Evolutionary conservation across 225 moss, liverwort and hornwort genomes (phyloP), one percentile per base, ranked within the genome.

Genomic region (Marchantia paleacea): DNA sequence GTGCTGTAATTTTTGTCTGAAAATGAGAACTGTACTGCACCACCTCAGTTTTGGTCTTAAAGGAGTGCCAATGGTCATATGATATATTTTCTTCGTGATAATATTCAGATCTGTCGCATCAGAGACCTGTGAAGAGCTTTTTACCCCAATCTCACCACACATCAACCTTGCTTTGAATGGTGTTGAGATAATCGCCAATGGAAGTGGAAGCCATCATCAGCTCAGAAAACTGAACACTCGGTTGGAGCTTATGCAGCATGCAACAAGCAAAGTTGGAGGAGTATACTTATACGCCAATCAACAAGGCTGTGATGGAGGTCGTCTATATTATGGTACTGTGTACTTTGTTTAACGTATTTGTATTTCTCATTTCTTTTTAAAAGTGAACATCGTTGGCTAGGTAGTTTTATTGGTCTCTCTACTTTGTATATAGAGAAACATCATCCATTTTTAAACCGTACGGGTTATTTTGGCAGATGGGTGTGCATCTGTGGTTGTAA

Each of bases 121-220:
- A 50, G 97, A 97, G 88, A 93, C 95, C 25, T 97, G 97, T 82
- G 97, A 97, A 85, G 97, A 97, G 70, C 80, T 99, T 3, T 99
- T 94, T 64, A 95, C 95, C 1, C 95, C 97, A 20, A 84, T 90
- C 28, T 86, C 97, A 11, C 93, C 95, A 53, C 95, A 93, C 72
- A 90, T 90, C 76, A 89, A 84, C 65, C 87, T 93, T 76, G 90
- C 91, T 10, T 77, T 99, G 48, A 81, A 81, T 72, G 97, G 97
- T 69, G 97, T 99, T 63, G 97, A 99, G 66, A 95, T 99, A 20
- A 88, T 99, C 48, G 89, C 90, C 1, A 99, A 99, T 80, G 97
- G 97, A 83, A 99, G 97, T 78, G 95, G 95, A 77, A 99, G 97
- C 84, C 97, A 99, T 76, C 93, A 99, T 84, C 90, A 99, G 89